A percentile compares a stretch with the other conserved stretches of the same genome.
Conservation (phyloP, 1,284 basidiomycete genomes). For the Cryptococcus hybrid region DNA sequence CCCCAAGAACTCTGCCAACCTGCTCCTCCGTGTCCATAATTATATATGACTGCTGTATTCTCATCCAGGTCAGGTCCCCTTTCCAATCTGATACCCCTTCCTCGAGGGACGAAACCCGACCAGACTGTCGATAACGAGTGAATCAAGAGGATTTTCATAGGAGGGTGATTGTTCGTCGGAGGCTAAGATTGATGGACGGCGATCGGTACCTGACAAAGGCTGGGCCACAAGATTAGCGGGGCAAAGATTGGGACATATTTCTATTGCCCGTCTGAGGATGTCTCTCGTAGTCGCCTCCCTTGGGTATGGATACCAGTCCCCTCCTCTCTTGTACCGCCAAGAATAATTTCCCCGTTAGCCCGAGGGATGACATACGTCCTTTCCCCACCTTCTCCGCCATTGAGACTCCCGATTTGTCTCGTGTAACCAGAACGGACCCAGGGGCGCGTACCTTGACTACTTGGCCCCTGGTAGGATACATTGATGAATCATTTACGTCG, state of each 20-base stretch:
- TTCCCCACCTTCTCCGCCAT: conserved; percentile 44
- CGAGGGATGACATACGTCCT: conserved; percentile 49
- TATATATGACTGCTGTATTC: no score
- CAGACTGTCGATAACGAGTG: no score
- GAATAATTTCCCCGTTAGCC: conserved; percentile 43
- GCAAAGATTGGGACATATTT: conserved; percentile 37
- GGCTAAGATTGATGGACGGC: no score
- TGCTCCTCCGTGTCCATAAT: no score
- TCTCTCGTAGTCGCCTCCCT: conserved; percentile 28
- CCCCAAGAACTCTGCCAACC: no score
- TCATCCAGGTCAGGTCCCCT: no score
- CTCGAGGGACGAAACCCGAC: no score
- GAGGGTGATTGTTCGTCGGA: no score
- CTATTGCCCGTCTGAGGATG: conserved; percentile 35
- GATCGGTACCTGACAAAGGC: no score
- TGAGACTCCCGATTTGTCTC: conserved; percentile 39
- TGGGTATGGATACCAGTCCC: conserved; percentile 42
- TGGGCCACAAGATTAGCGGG: conserved; percentile 11
- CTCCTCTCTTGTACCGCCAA: conserved; percentile 47
- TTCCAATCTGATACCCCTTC: no score
- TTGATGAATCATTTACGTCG: conserved; percentile 54
- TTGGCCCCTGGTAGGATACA: conserved; percentile 60
- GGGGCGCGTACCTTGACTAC: conserved; percentile 53
- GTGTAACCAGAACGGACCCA: conserved; percentile 45
- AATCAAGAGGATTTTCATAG: no score